These are phyloP conservation scores for Penicillium sp. DNA, from an alignment of 2,329 filamentous ascomycete species.

Conservation along the genomic window DNA sequence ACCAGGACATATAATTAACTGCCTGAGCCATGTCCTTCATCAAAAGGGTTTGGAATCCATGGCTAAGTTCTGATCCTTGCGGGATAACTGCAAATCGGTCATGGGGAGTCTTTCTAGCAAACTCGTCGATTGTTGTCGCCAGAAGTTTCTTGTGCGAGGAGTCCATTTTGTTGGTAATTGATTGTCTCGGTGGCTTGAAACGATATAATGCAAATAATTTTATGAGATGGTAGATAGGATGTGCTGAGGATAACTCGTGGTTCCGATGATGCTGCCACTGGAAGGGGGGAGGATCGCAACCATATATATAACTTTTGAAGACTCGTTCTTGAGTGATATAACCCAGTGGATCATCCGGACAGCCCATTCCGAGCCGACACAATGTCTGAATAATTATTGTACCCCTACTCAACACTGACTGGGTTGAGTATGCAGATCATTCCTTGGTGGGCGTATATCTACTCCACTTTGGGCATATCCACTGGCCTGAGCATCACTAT, in stretches of 20 bases:
- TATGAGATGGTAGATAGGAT: no score
- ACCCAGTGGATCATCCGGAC: not conserved
- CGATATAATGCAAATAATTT: no score
- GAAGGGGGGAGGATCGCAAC: no score
- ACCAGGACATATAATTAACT: constrained; percentile 23
- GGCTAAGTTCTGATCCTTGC: constrained; percentile 10
- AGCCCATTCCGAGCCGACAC: not conserved
- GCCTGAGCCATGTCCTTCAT: constrained; percentile 18
- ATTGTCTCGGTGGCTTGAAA: no score
- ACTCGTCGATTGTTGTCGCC: constrained; percentile 5
- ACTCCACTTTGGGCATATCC: not conserved
- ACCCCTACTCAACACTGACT: not conserved
- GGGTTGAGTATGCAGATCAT: not conserved
- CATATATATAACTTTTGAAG: not conserved
- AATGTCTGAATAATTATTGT: not conserved
- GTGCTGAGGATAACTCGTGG: not conserved
- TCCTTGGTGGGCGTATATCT: not conserved
- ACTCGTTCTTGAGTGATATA: not conserved
- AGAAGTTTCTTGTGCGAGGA: constrained; percentile 14
- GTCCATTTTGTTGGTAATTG: not conserved
- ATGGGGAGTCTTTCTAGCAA: constrained; percentile 7
- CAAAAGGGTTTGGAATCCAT: constrained; percentile 21
- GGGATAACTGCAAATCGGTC: constrained; percentile 17
- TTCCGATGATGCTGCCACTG: no score
- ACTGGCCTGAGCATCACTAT: not conserved